Base-by-base conservation (phyloP, 306 rosid genomes). In the Cajanus cajan region DNA sequence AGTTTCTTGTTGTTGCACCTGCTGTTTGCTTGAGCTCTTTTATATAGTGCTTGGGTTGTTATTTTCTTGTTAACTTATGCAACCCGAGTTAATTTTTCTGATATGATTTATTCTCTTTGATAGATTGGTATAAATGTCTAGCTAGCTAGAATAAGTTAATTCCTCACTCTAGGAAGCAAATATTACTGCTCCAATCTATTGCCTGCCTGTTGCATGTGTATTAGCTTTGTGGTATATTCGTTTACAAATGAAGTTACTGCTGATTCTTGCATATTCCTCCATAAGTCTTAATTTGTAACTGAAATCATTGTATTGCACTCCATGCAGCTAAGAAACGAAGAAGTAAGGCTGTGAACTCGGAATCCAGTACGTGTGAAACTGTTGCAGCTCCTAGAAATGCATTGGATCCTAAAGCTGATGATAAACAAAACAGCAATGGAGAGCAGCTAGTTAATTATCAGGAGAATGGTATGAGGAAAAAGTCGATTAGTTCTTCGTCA, bases 291-390 rank as follows among this genome's bases (percentile, higher is more conserved):
- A 73, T 48, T 67, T 22, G 12, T 57, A 18, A 48, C 76, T 79
- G 63, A 47, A 83, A 73, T 80, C 18, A 55, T 68, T 73, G 51
- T 28, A 21, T 63, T 80, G 57, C 28, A 76, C 52, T 83, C 73
- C 44, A 22, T 80, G 72, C 97, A 96, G 99, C 97, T 44, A 91
- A 93, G 73, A 85, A 33, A 68, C 85, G 64, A 47, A 80, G 40
- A 79, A 68, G 78, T 39, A 80, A 41, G 36, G 63, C 68, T 37
- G 81, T 55, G 66, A 87, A 77, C 79, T 44, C 71, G 40, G 80
- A 71, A 54, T 50, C 88, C 34, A 73, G 83, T 37, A 48, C 64
- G 57, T 78, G 43, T 73, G 86, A 83, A 80, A 78, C 74, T 37
- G 83, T 55, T 74, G 65, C 87, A 48, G 67, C 85, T 77, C 75